Evolutionary conservation across 352 stramenopile genomes (phyloP), one percentile per base, ranked within the genome.

Genomic region (Phytopythium sindhum): DNA sequence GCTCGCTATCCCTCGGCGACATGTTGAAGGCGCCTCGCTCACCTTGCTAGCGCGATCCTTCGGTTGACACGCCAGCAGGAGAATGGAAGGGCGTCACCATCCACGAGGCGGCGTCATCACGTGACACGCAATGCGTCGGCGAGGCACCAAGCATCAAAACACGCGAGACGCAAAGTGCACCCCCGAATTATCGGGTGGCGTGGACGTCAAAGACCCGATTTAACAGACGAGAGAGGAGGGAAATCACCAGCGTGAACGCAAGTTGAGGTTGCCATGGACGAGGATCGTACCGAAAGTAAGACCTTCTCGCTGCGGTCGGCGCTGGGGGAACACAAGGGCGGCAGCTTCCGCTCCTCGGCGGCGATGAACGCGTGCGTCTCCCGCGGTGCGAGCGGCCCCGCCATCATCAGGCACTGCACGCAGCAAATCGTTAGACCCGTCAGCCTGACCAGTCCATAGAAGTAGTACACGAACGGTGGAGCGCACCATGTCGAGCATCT

Each of bases 321-420:
- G n/a, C 7, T 3, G 23, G 33, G 3, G 31, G 56, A 24, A 24
- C 12, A 28, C 56, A 42, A 45, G 6, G 17, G 11, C 7, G 50
- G 21, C 11, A 84, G 56, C 19, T 76, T 48, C 17, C 59, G 14
- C 55, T 88, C 74, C 2, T 88, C 66, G 2, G 48, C 54, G 7
- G 57, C 57, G 62, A 93, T 79, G 59, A 91, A 68, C 31, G 39
- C 56, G 64, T 91, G 85, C 5, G 84, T 80, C 28, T 74, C 63
- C 11, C 14, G 39, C 31, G 72, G 57, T 7, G 79, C 77, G 24
- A 81, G 61, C 11, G 85, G 83, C 3, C 85, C 85, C 21, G 81
- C 77, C 85, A 93, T 91, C 77, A 93, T 89, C 14, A 93, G 58
- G 52, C 78, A 84, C 75, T 61, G 41, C 23, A 11, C 31, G 23